Evolutionary conservation across 257 asterid genomes (phyloP), one percentile per base, ranked within the genome.

Genomic region (Nicotiana tomentosiformis): DNA sequence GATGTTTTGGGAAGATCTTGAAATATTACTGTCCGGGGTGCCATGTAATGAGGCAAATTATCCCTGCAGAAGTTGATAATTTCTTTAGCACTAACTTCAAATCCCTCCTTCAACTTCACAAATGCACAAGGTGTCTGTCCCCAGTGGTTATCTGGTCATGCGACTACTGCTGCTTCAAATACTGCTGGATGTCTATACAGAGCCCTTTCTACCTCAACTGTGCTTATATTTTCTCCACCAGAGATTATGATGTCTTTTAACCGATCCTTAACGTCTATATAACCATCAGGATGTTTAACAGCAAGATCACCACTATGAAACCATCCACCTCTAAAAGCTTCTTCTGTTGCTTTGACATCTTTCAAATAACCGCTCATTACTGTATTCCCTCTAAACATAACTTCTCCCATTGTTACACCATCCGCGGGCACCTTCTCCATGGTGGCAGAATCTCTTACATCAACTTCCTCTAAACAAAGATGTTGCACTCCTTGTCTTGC

Each of bases 71-170:
- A 74, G 62, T 74, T 74, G 80, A 23, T 74, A 49, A 74, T 49
- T 26, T 49, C 62, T 49, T 15, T 60, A 49, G 15, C n/a, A 49
- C 80, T 49, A 1, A 26, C 10, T 26, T 49, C 9, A 7, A 26
- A 49, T 74, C 62, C 80, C 62, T 74, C 39, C 62, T 74, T 74
- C 43, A 74, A 74, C 43, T 26, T 74, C 43, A 74, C 43, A 26
- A 74, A 74, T 49, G 62, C 80, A 74, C 62, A 49, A 49, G 80
- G 62, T 74, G 80, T 74, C 62, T 74, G 62, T 74, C 62, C 80
- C 80, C 43, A 26, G 43, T 74, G 26, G 43, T 74, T 49, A 49
- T 74, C 62, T 49, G 62, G 62, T 74, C 62, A 26, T 46, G 62
- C 62, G 9, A 49, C 80, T 49, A 51, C 10, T 49, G 80, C 62